Conservation (phyloP, 129 eudicot species). For the Mikania micrantha region DNA sequence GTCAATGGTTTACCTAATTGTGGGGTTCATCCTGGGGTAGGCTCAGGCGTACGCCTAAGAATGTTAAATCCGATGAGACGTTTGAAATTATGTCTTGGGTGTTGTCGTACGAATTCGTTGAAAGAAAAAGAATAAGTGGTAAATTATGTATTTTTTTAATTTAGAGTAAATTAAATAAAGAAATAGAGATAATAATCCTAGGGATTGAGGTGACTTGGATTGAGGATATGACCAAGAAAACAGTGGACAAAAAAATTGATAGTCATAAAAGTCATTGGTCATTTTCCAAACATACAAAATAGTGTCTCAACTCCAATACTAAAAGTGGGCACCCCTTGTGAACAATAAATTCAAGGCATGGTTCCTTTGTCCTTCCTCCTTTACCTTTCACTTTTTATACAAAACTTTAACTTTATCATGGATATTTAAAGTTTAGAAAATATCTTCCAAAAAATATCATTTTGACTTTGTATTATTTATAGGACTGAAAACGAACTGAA, state of each 20-base stretch:
- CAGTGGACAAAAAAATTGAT: slow-evolving; percentile 18
- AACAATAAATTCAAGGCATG: slow-evolving; percentile 27
- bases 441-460: neutral
- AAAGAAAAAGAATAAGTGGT: no score
- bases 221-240: slow-evolving; percentile 7
- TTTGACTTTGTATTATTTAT: neutral
- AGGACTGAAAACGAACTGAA: no score
- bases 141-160: no score
- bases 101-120: no score
- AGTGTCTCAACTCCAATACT: slow-evolving; percentile 23
- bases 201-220: slow-evolving; percentile 27
- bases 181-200: neutral
- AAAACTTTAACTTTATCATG: neutral
- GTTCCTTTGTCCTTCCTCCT: slow-evolving; percentile 33
- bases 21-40: no score
- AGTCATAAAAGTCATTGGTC: slow-evolving; percentile 25
- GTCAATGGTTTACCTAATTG: no score
- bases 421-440: neutral
- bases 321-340: slow-evolving; percentile 29
- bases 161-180: neutral
- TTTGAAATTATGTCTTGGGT: no score
- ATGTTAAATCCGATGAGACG: no score
- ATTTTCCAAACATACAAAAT: slow-evolving; percentile 29
- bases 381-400: slow-evolving; percentile 8
- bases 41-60: no score